Evolutionary conservation across 2,329 filamentous ascomycete species (phyloP).

Genomic region (Karstenula rhodostoma): DNA sequence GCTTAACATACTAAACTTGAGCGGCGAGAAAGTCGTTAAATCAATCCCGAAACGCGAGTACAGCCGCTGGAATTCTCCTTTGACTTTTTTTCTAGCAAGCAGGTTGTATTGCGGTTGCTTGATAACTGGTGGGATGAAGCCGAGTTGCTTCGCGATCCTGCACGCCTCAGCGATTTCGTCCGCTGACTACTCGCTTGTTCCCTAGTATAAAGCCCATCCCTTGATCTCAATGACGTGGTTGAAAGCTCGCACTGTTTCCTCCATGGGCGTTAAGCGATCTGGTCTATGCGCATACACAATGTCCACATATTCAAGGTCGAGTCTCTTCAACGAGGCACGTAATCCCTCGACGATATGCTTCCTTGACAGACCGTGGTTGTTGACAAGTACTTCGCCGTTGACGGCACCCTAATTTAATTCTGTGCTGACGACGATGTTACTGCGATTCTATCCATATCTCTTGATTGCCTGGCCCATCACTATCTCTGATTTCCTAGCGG

Average conservation of each 20-base stretch:
- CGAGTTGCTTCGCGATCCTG: constrained; percentile 67
- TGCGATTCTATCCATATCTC: constrained; percentile 57
- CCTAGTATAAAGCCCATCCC: constrained; percentile 74
- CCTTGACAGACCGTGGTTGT: constrained; percentile 72
- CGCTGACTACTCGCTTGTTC: constrained; percentile 67
- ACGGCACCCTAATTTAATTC: constrained; percentile 68
- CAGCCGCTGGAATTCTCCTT: constrained; percentile 65
- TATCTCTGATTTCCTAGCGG: constrained; percentile 67
- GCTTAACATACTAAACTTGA: constrained; percentile 65
- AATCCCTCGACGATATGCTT: constrained; percentile 77
- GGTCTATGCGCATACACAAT: constrained; percentile 75
- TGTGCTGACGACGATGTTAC: constrained; percentile 53
- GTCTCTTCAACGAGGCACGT: constrained; percentile 65
- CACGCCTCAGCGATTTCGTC: constrained; percentile 66
- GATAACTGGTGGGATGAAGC: constrained; percentile 62
- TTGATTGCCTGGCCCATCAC: constrained; percentile 63
- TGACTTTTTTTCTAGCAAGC: constrained; percentile 65
- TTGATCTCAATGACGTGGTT: constrained; percentile 72
- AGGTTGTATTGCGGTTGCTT: constrained; percentile 67
- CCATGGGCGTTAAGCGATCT: constrained; percentile 73
- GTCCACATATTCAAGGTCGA: constrained; percentile 70
- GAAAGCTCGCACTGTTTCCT: constrained; percentile 75
- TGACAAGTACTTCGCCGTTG: constrained; percentile 62
- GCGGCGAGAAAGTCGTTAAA: constrained; percentile 63
- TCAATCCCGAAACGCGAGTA: constrained; percentile 64